Evolutionary conservation across 768 basidiomycete genomes (phyloP), one percentile per base, ranked within the genome.

Genomic region (Suillus occidentalis): DNA sequence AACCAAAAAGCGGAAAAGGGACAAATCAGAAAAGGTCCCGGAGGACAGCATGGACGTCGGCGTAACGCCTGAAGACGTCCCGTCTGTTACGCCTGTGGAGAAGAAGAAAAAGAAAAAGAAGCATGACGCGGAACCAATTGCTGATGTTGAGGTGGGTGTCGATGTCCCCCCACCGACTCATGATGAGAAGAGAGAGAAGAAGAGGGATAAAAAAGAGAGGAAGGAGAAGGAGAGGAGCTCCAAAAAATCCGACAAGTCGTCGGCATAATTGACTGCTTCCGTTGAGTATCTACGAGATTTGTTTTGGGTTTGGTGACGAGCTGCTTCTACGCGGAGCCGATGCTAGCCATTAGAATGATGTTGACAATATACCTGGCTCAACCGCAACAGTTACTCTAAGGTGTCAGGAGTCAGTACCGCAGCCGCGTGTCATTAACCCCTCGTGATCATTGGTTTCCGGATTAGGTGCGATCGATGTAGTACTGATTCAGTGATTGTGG

Each of bases 391-490:
- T 22, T 50, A 28, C 22, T 50, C 22, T 53, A 6, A 53, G 52
- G 28, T 53, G 50, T 14, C 25, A 50, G 50, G 25, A 50, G 25
- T 50, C 50, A 50, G 22, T 3, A 50, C 22, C 49, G 7, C 50
- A 55, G 53, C 3, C 31, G 53, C 10, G 43, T 34, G 52, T 4
- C 9, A 52, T 31, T 52, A 18, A 52, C 36, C 39, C 37, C 57
- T 59, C 58, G 58, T 59, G 40, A 59, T 59, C 58, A 59, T 16
- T 73, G 67, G 62, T 64, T 67, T 62, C 74, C 72, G 63, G 65
- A 77, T 77, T 77, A 69, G 70, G 74, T 52, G 56, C 72, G 67
- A 74, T 77, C 74, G 75, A 77, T 75, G 69, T 39, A 28, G 39
- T 25, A 59, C 58, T 42, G 58, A 59, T 25, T 39, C 37, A 58